Base-by-base conservation (phyloP, 2,329 filamentous ascomycete species). In the Exophiala dermatitidis region DNA sequence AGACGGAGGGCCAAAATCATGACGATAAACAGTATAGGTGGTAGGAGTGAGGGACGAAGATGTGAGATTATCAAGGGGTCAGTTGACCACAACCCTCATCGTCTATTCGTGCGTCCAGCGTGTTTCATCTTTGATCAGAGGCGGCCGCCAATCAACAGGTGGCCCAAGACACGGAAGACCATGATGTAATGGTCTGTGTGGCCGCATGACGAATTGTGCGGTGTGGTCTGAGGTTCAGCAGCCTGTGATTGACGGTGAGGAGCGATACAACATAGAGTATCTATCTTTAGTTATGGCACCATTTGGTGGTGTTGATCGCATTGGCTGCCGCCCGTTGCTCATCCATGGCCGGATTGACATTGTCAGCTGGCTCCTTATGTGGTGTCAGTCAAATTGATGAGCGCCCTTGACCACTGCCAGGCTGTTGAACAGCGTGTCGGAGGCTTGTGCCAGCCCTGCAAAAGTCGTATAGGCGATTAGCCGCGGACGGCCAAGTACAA, bases 111-210 rank as follows among this genome's bases (percentile, higher is more conserved):
- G 40, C 51, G 47, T 48, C 56, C 56, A 4, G 9, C 12, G 49
- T 52, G 57, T 59, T 59, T 59, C 57, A 59, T 50, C 31, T 52
- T 52, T 43, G 44, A 45, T 19, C 19, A 33, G 36, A 37, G 47
- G 28, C 32, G n/a, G 40, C 46, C 46, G 53, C 43, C 50, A 55
- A 19, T 19, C 45, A 44, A 33, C 40, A 51, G 53, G 49, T 59
- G 57, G 53, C 36, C 36, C 38, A 33, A 30, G n/a, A 10, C 38
- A 29, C 29, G 5, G 8, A n/a, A 36, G 41, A 32, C 51, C 45
- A 54, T 59, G 57, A 59, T 59, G 57, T 59, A 56, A 59, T 59
- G 29, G 3, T 10, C 26, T 1, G 30, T 32, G 42, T 32, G 32
- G 55, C 48, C 52, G 32, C 41, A 30, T 50, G 52, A 52, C 46